Base-by-base conservation (phyloP, 257 asterid genomes). In the Catharanthus roseus region DNA sequence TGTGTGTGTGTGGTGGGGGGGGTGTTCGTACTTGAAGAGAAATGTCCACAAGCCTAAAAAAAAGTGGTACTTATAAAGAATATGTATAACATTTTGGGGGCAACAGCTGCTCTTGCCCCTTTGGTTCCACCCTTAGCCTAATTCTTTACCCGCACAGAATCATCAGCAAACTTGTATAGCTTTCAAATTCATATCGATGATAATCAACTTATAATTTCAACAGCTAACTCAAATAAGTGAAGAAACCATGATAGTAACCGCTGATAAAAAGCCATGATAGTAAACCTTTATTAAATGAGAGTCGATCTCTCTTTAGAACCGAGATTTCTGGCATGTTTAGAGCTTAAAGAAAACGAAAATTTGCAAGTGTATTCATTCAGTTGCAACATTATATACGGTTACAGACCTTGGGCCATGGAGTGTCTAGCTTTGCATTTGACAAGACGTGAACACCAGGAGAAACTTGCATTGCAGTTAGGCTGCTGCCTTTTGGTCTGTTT, bases 321-420 rank as follows among this genome's bases (percentile, higher is more conserved):
- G 57, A 51, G 26, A 51, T 47, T 49, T 49, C 18, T 49, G n/a
- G 2, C 6, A 15, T 2, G 23, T 49, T 49, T 19, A 49, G 23
- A 49, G 23, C 18, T 19, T 49, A 16, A 5, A 49, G 18, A 49
- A 2, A 49, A 6, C 5, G 6, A 49, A 49, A 49, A 19, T 18
- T 49, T 1, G 24, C 26, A 19, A 18, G 19, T 16, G n/a, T 1
- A 19, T 11, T 8, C 28, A 1, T 21, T 3, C 28, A 21, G 57
- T 21, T 51, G 2, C 11, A 51, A 45, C 18, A 18, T 45, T 45
- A 19, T 45, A 45, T n/a, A n/a, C n/a, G 21, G 33, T 49, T 28
- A 24, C 55, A 24, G 21, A 88, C 98, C 93, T 93, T 93, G 21
- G 93, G 88, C 98, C 97, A 90, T 4, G 96, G 95, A 11, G 96